Percentiles rank a stretch among this genome's conserved stretches.
These are phyloP conservation scores for Nemania diffusa DNA, from an alignment of 2,329 filamentous ascomycete species.

Conservation along the genomic window DNA sequence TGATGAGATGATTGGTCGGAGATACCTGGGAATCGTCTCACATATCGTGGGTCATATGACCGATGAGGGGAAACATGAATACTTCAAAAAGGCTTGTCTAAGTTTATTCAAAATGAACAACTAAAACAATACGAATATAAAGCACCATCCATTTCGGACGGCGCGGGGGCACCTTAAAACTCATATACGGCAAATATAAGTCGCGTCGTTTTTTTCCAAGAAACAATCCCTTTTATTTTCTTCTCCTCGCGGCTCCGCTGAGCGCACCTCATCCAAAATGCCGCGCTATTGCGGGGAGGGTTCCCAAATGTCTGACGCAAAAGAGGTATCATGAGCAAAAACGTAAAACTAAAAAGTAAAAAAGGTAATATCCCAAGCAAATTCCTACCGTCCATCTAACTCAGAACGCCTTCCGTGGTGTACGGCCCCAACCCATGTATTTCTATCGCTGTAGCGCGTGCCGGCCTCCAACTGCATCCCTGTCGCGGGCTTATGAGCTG, in stretches of 20 bases:
- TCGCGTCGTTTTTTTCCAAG: conserved; percentile 2
- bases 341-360: conserved; percentile 19
- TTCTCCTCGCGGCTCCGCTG: neutral
- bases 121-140: conserved; percentile 31
- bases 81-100: conserved; percentile 18
- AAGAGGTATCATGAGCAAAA: conserved; percentile 45
- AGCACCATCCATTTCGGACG: neutral
- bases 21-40: neutral
- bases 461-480: neutral
- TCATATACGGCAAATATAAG: neutral
- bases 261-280: conserved; percentile 20
- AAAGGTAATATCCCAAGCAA: conserved; percentile 5
- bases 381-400: conserved; percentile 33
- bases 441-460: conserved; percentile 14
- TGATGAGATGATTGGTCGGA: neutral
- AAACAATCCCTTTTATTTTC: neutral
- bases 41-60: neutral
- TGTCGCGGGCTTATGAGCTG: conserved; percentile 40
- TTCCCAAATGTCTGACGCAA: conserved; percentile 5
- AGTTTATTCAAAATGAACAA: conserved; percentile 25
- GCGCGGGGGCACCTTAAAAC: neutral
- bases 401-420: conserved; percentile 40
- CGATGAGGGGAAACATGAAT: neutral
- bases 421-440: conserved; percentile 33
- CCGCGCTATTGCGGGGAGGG: neutral